phyloP scores from a whole-genome alignment of 176 grass and related monocot species.

The Rhipidocladum racemiflorum region DNA sequence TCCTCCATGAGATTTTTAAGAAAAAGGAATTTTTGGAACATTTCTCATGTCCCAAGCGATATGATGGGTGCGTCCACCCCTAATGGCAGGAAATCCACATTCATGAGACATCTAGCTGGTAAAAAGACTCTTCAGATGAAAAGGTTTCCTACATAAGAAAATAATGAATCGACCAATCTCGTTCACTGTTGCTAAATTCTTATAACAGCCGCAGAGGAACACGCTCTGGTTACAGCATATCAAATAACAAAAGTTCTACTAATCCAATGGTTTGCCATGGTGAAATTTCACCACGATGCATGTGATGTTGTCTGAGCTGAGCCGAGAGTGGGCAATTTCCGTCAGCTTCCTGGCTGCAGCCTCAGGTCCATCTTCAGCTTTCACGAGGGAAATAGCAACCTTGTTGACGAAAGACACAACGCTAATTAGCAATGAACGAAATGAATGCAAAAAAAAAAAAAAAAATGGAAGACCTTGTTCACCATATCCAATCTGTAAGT shows the following conservation, averaged over 20 bases:
- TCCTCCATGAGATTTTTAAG: not conserved
- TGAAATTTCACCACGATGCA: slow-evolving; percentile 68
- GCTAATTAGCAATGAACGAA: slow-evolving; percentile 15
- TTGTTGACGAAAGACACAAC: slow-evolving; percentile 30
- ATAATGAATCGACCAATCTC: not conserved
- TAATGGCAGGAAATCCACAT: too few species aligned
- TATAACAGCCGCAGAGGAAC: too few species aligned
- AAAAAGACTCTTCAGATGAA: too few species aligned
- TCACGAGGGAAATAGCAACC: slow-evolving; percentile 55
- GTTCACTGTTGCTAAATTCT: too few species aligned
- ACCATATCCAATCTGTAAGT: not conserved
- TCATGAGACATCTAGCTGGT: too few species aligned
- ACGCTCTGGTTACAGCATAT: not conserved
- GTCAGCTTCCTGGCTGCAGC: slow-evolving; percentile 56
- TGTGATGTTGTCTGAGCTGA: slow-evolving; percentile 67
- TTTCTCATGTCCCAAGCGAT: not conserved
- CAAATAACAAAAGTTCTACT: not conserved
- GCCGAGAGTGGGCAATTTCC: slow-evolving; percentile 40
- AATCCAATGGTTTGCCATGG: slow-evolving; percentile 31
- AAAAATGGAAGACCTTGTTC: not conserved
- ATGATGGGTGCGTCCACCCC: not conserved
- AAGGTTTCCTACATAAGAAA: too few species aligned
- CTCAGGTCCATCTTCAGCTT: slow-evolving; percentile 49
- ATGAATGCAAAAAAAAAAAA: not conserved
- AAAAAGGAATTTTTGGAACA: not conserved